Evolutionary conservation across 2,329 filamentous ascomycete species (phyloP).

Genomic region (Clonostachys chloroleuca): DNA sequence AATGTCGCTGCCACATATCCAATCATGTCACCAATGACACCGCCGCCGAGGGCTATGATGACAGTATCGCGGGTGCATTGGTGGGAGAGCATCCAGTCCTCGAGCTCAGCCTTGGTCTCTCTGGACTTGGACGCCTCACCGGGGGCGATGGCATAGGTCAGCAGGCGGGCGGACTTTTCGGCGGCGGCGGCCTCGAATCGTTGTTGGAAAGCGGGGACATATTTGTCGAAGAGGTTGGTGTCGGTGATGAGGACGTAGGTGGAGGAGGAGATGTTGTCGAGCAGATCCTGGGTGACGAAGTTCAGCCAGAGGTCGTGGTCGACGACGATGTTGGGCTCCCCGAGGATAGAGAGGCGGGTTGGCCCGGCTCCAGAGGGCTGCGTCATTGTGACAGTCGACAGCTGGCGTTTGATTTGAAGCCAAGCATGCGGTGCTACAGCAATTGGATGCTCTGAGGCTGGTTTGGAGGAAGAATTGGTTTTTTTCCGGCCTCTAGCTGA

Average conservation of each 20-base stretch:
- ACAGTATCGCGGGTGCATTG: conserved; percentile 94
- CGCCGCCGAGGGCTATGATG: conserved; percentile 89
- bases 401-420: neutral
- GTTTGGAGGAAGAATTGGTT: too few relatives aligned
- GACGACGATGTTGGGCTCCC: conserved; percentile 85
- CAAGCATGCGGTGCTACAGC: too few relatives aligned
- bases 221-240: conserved; percentile 79
- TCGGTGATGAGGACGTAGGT: conserved; percentile 97
- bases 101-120: conserved; percentile 89
- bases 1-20: conserved; percentile 97
- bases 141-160: conserved; percentile 82
- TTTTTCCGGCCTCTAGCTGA: too few relatives aligned
- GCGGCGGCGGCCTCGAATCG: conserved; percentile 21
- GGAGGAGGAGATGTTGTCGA: conserved; percentile 72
- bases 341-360: conserved; percentile 72
- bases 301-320: conserved; percentile 86
- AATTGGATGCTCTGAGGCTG: too few relatives aligned
- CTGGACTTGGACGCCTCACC: conserved; percentile 93
- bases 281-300: conserved; percentile 77
- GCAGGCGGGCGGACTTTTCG: conserved; percentile 53
- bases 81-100: conserved; percentile 93
- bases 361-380: conserved; percentile 25
- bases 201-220: conserved; percentile 70
- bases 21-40: conserved; percentile 97
- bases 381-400: conserved; percentile 12